Evolutionary conservation across 345 rosid species (phyloP).

Genomic region (Garcia nutans): DNA sequence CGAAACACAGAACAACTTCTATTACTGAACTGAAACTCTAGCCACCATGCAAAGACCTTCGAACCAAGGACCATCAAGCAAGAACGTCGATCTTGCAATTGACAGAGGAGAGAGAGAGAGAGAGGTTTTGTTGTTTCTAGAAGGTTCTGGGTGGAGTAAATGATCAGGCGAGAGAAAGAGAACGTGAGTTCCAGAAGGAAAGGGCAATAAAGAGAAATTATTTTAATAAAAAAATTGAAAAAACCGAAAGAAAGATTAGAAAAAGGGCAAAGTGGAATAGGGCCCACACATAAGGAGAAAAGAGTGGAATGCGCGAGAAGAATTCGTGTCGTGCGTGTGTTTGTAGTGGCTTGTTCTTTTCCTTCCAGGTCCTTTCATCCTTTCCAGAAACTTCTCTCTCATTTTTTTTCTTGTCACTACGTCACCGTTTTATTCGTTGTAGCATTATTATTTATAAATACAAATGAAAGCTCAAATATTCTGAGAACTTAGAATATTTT

Average conservation of each 20-base stretch:
- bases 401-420: not conserved
- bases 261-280: not conserved
- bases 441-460: not conserved
- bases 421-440: not conserved
- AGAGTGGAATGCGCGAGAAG: conserved; percentile 14
- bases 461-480: no score
- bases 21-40: not conserved
- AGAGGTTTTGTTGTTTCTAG: conserved; percentile 57
- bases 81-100: conserved; percentile 3
- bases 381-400: conserved; percentile 15
- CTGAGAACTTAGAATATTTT: no score
- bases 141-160: conserved; percentile 62
- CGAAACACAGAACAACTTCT: not conserved
- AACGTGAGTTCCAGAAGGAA: conserved; percentile 15
- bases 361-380: not conserved
- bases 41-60: not conserved
- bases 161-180: conserved; percentile 37
- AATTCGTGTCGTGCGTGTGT: not conserved
- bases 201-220: not conserved
- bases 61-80: not conserved
- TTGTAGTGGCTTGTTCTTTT: not conserved
- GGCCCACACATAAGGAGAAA: conserved; percentile 8
- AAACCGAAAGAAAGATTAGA: no score
- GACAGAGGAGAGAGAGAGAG: not conserved
- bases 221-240: not conserved